phyloP scores from a whole-genome alignment of 306 rosid genomes.

The Delonix regia region DNA sequence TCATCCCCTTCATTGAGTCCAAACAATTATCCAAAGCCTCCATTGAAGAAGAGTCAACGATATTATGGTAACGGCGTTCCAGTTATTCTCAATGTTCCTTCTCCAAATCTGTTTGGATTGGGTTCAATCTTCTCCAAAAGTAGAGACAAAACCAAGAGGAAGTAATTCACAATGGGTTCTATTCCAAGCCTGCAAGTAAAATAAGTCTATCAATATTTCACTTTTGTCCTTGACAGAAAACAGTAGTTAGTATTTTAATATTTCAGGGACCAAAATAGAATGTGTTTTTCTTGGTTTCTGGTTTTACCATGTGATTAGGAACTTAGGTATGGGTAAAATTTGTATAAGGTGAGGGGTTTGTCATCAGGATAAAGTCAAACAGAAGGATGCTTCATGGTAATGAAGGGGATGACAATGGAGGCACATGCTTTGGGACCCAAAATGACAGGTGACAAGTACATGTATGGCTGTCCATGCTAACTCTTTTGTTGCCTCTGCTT shows the following conservation, averaged over 20 bases:
- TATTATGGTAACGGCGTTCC: conserved; percentile 59
- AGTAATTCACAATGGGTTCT: conserved; percentile 39
- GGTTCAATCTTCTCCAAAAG: conserved; percentile 74
- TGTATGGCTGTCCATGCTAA: conserved; percentile 51
- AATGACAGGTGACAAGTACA: conserved; percentile 58
- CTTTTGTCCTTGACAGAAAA: neutral
- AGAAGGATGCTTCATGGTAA: conserved; percentile 10
- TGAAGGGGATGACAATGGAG: conserved; percentile 47
- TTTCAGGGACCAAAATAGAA: neutral
- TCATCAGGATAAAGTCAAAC: conserved; percentile 34
- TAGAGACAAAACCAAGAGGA: conserved; percentile 70
- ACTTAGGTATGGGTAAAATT: conserved; percentile 3
- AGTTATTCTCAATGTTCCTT: conserved; percentile 61
- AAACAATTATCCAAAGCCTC: conserved; percentile 62
- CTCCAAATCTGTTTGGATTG: conserved; percentile 73
- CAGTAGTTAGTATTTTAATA: too few relatives aligned
- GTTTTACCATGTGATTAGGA: conserved; percentile 26
- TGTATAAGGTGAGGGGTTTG: conserved; percentile 38
- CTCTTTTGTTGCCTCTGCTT: conserved; percentile 34
- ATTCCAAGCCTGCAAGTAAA: too few relatives aligned
- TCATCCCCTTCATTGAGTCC: conserved; percentile 19
- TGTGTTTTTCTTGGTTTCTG: neutral
- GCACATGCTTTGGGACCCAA: conserved; percentile 64
- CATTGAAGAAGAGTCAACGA: conserved; percentile 69
- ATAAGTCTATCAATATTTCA: too few relatives aligned